A percentile compares a stretch with the other conserved stretches of the same genome.
Evolutionary conservation across 2,329 filamentous ascomycete genomes (phyloP).

Genomic region (Chaetomium sp.): DNA sequence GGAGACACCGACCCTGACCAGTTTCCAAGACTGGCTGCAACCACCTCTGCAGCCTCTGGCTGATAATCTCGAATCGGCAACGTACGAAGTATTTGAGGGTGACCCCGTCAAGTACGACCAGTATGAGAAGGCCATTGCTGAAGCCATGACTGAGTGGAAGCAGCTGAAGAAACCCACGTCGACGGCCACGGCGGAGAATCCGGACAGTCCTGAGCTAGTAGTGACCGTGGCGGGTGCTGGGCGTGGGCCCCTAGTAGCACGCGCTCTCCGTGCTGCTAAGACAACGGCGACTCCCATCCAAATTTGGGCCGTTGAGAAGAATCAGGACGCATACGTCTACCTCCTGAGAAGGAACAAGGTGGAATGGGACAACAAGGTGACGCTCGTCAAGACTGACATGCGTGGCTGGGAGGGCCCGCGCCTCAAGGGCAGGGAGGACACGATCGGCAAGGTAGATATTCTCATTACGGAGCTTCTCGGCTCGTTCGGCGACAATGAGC

Average conservation of each 20-base stretch:
- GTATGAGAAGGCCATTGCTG: slow-evolving; percentile 79
- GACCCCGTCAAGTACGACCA: slow-evolving; percentile 97
- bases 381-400: slow-evolving; percentile 94
- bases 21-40: slow-evolving; percentile 88
- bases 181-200: slow-evolving; percentile 37
- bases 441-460: slow-evolving; percentile 70
- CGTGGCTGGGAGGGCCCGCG: slow-evolving; percentile 84
- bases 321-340: slow-evolving; percentile 93
- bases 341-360: slow-evolving; percentile 78
- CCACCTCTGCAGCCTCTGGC: slow-evolving; percentile 90
- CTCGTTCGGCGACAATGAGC: slow-evolving; percentile 94
- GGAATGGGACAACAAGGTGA: slow-evolving; percentile 75
- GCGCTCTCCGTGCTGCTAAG: slow-evolving; percentile 74
- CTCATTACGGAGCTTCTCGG: slow-evolving; percentile 89
- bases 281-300: slow-evolving; percentile 71
- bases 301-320: slow-evolving; percentile 94
- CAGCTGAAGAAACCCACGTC: slow-evolving; percentile 66
- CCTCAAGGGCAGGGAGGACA: slow-evolving; percentile 35
- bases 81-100: slow-evolving; percentile 97
- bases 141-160: slow-evolving; percentile 76
- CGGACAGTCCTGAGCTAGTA: slow-evolving; percentile 45
- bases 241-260: slow-evolving; percentile 82
- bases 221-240: slow-evolving; percentile 91
- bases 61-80: slow-evolving; percentile 93
- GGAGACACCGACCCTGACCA: slow-evolving; percentile 46